Percentiles rank a stretch among this genome's conserved stretches.
Conservation (phyloP, 73 alveolate genomes). For the Symbiodinium natans region DNA sequence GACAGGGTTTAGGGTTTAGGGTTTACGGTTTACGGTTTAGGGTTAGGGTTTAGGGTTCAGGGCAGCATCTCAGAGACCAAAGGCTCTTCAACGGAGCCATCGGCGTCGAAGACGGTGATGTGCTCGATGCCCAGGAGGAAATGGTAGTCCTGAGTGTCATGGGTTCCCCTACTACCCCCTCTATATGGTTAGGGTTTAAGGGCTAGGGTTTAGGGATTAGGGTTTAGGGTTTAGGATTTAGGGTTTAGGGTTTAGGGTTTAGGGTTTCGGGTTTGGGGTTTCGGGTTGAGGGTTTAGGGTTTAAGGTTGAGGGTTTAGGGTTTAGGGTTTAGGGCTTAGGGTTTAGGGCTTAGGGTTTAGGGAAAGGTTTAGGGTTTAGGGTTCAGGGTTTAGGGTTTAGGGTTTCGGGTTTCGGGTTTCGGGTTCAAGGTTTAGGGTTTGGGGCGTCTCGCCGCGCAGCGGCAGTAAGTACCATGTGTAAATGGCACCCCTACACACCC, state of each 20-base stretch:
- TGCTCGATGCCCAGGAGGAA: conserved; percentile 67
- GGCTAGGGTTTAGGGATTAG: too few species aligned
- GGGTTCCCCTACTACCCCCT: neutral
- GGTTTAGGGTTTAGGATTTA: too few species aligned
- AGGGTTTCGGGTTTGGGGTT: too few species aligned
- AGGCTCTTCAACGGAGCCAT: conserved; percentile 23
- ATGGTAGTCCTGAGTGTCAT: conserved; percentile 44
- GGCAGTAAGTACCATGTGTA: too few species aligned
- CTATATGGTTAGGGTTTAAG: too few species aligned
- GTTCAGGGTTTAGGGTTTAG: neutral
- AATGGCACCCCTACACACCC: too few species aligned
- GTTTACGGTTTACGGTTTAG: too few species aligned
- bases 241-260: too few species aligned
- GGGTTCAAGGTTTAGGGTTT: neutral
- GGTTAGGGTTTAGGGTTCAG: too few species aligned
- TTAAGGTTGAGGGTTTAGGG: too few species aligned
- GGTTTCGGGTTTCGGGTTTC: neutral
- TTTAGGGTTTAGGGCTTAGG: neutral
- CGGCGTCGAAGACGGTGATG: conserved; percentile 57
- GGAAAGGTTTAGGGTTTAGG: neutral
- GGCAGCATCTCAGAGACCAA: neutral
- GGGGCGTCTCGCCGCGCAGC: too few species aligned
- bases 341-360: neutral
- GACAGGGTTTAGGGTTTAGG: neutral
- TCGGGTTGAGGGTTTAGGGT: too few species aligned